phyloP scores from a whole-genome alignment of 257 asterid species.

The Petunia secreta region DNA sequence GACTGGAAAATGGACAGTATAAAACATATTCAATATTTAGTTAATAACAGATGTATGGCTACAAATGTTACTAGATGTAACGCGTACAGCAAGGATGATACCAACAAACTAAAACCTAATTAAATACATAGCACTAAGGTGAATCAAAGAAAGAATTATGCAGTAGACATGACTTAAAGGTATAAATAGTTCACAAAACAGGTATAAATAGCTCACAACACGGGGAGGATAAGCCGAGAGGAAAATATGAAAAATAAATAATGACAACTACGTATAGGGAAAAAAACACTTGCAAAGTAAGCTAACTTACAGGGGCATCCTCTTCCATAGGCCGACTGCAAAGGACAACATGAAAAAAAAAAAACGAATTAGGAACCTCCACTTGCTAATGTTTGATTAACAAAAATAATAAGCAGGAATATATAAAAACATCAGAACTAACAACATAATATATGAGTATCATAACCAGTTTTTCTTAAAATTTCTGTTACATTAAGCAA shows the following conservation, averaged over 20 bases:
- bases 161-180: neutral
- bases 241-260: neutral
- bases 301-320: slow-evolving; percentile 65
- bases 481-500: no score
- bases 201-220: neutral
- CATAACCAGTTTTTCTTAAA: neutral
- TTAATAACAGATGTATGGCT: neutral
- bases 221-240: neutral
- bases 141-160: neutral
- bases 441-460: neutral
- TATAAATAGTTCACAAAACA: neutral
- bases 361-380: slow-evolving; percentile 36
- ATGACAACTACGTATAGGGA: neutral
- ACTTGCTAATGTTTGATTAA: neutral
- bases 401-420: neutral
- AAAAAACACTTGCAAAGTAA: slow-evolving; percentile 10
- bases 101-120: neutral
- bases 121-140: neutral
- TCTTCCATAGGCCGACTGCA: slow-evolving; percentile 83
- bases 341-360: slow-evolving; percentile 18
- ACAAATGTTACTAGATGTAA: neutral
- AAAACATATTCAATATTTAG: neutral
- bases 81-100: neutral
- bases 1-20: neutral
- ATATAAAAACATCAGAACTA: neutral